These are phyloP conservation scores for Fusarium nanum DNA, from an alignment of 2,329 filamentous ascomycete genomes.

Conservation along the genomic window DNA sequence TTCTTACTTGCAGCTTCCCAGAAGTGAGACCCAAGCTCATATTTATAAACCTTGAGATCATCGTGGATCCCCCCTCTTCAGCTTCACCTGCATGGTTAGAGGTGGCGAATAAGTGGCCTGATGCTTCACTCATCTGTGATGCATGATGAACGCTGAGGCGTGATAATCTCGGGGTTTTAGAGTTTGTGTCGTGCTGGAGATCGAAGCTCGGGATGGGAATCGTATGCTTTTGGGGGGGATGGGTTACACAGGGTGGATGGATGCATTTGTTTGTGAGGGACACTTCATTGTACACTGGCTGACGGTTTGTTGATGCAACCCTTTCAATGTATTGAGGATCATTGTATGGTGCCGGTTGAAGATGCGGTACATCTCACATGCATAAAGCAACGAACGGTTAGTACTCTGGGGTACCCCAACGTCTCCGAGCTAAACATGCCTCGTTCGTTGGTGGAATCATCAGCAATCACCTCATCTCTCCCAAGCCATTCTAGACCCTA, in stretches of 20 bases:
- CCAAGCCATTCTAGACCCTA: conserved; percentile 2
- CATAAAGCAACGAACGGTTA: not conserved
- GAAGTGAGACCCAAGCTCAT: not conserved
- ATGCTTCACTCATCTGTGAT: not conserved
- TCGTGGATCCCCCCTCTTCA: conserved; percentile 13
- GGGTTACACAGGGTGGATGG: not conserved
- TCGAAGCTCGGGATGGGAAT: conserved; percentile 11
- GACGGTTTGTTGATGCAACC: not conserved
- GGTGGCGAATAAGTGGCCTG: conserved; percentile 29
- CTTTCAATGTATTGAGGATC: not conserved
- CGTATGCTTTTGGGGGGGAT: conserved; percentile 1
- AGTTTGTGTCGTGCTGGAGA: conserved; percentile 14
- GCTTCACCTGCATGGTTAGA: conserved; percentile 3
- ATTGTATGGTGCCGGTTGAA: not conserved
- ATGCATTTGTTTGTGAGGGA: not conserved
- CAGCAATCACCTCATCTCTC: conserved; percentile 2
- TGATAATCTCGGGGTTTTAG: conserved; percentile 20
- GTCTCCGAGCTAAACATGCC: not conserved
- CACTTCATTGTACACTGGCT: not conserved
- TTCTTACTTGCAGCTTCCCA: conserved; percentile 8
- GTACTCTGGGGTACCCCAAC: conserved; percentile 22
- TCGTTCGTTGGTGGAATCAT: conserved; percentile 32
- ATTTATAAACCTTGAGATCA: conserved; percentile 16
- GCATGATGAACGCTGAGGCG: conserved; percentile 4
- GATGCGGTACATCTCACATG: conserved; percentile 3